Evolutionary conservation across 352 stramenopile species (phyloP).

Genomic region (Globisporangium paddicum): DNA sequence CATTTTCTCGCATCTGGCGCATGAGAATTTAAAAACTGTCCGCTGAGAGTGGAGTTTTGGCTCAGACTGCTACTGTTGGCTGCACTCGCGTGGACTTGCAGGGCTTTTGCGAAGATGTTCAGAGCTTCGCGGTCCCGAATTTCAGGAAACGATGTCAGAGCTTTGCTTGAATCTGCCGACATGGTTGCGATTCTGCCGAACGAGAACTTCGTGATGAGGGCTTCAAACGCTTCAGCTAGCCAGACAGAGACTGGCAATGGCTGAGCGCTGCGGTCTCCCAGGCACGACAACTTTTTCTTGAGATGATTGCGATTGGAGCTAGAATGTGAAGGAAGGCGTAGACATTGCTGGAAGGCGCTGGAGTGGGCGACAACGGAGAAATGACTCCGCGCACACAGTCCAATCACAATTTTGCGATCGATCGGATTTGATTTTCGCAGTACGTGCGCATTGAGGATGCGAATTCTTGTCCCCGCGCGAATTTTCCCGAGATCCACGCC

Average conservation of each 20-base stretch:
- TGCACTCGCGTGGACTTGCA: neutral
- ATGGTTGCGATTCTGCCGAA: neutral
- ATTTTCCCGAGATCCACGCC: slow-evolving; percentile 22
- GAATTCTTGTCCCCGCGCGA: slow-evolving; percentile 23
- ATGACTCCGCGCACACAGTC: slow-evolving; percentile 32
- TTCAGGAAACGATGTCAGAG: slow-evolving; percentile 5
- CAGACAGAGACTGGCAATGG: slow-evolving; percentile 3
- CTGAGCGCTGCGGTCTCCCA: slow-evolving; percentile 7
- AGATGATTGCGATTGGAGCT: neutral
- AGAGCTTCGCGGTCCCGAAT: slow-evolving; percentile 5
- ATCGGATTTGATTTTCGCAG: slow-evolving; percentile 26
- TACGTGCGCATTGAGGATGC: slow-evolving; percentile 23
- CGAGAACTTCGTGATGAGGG: slow-evolving; percentile 9
- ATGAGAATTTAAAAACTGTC: slow-evolving; percentile 7
- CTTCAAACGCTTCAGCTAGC: slow-evolving; percentile 10
- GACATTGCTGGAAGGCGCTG: neutral
- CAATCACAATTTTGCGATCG: slow-evolving; percentile 25
- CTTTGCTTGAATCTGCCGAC: neutral
- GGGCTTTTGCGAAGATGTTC: neutral
- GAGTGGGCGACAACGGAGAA: slow-evolving; percentile 17
- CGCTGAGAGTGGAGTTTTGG: slow-evolving; percentile 7
- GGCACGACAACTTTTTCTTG: slow-evolving; percentile 5
- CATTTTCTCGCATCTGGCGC: neutral
- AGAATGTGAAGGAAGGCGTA: neutral
- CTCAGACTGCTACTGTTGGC: neutral